A percentile compares a stretch with the other conserved stretches of the same genome.
These are phyloP conservation scores for Emiliania huxleyi DNA, from an alignment of 78 protist species.

Conservation along the genomic window DNA sequence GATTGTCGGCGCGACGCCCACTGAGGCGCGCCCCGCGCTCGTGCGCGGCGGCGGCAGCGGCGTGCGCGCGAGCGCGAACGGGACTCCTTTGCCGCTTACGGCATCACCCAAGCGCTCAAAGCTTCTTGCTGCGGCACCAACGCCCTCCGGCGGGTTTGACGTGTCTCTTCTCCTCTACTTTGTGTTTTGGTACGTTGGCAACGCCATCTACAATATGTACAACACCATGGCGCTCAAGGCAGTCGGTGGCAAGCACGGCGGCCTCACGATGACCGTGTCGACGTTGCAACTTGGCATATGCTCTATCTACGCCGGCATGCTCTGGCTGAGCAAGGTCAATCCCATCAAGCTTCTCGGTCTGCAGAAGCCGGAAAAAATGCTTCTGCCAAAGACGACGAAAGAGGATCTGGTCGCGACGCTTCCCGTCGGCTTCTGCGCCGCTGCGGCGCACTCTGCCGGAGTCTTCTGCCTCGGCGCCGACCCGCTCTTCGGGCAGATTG, in stretches of 20 bases:
- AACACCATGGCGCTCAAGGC: constrained; percentile 34
- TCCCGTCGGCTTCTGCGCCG: constrained; percentile 41
- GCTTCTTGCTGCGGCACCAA: no score
- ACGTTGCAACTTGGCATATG: constrained; percentile 47
- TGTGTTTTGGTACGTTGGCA: constrained; percentile 33
- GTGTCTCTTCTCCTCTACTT: constrained; percentile 34
- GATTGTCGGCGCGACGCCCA: no score
- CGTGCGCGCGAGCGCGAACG: no score
- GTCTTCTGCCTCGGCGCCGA: constrained; percentile 31
- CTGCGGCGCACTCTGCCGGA: constrained; percentile 24
- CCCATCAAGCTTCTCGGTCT: not conserved
- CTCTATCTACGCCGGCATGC: not conserved
- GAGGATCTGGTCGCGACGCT: constrained; percentile 16
- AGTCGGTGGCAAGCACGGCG: constrained; percentile 13
- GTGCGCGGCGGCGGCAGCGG: no score
- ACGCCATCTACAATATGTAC: not conserved
- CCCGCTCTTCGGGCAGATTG: constrained; percentile 40
- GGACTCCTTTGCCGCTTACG: no score
- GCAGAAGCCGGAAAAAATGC: no score
- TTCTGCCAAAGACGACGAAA: no score
- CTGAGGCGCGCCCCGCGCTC: no score
- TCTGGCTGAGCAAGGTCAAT: constrained; percentile 10
- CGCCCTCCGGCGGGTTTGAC: no score
- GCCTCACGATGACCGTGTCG: constrained; percentile 28
- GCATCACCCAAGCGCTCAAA: no score